phyloP scores from a whole-genome alignment of 202 grass and related monocot species.

The Bolboschoenoplectus hybrid region DNA sequence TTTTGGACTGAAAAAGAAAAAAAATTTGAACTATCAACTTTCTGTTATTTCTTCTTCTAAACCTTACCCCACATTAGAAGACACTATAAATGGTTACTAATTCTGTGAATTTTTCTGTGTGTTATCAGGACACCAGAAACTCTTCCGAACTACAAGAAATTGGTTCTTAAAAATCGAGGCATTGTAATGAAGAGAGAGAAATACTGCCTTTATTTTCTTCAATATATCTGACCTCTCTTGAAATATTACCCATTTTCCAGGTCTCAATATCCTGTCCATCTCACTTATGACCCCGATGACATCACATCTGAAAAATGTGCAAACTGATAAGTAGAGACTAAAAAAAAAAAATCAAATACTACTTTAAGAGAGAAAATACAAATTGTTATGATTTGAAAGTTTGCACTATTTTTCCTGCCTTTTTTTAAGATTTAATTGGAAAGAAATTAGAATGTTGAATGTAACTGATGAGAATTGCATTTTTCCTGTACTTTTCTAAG shows the following conservation, averaged over 20 bases:
- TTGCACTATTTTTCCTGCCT: neutral
- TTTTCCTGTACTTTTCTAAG: neutral
- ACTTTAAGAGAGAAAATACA: neutral
- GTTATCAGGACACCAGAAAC: slow-evolving; percentile 69
- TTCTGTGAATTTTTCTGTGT: slow-evolving; percentile 34
- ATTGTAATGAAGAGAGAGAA: slow-evolving; percentile 69
- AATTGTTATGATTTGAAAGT: no score
- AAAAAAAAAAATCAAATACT: neutral
- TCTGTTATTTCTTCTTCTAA: neutral
- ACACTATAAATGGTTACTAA: neutral
- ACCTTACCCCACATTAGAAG: neutral
- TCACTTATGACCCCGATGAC: slow-evolving; percentile 61
- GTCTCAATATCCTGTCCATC: slow-evolving; percentile 86
- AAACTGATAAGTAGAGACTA: neutral
- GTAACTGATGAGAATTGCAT: slow-evolving; percentile 1
- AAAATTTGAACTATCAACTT: slow-evolving; percentile 22
- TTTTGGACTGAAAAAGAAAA: neutral
- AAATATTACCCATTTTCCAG: slow-evolving; percentile 80
- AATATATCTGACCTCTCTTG: slow-evolving; percentile 59
- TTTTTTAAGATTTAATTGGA: neutral
- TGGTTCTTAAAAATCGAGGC: slow-evolving; percentile 57
- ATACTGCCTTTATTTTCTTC: slow-evolving; percentile 61
- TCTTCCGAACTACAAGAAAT: slow-evolving; percentile 74
- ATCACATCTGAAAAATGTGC: slow-evolving; percentile 62
- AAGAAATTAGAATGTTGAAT: neutral